Conservation (phyloP, 140 eudicot genomes). For the Senecio squalidus region DNA sequence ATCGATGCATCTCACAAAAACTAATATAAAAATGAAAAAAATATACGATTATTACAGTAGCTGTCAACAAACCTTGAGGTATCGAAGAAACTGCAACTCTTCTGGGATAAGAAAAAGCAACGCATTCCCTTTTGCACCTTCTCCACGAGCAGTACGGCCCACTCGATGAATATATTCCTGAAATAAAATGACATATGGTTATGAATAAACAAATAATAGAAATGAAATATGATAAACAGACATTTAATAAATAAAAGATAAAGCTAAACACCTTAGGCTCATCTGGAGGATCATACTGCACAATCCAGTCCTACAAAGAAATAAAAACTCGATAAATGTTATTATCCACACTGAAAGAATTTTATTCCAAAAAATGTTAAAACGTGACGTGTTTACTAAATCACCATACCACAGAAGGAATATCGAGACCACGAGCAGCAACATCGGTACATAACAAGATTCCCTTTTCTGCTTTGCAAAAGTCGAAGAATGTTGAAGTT, state of each 20-base stretch:
- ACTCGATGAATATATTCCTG: constrained; percentile 95
- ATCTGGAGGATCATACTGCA: constrained; percentile 98
- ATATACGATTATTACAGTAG: not conserved
- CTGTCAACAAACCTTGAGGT: constrained; percentile 54
- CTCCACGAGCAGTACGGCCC: constrained; percentile 96
- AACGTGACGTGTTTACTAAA: not conserved
- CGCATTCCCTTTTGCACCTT: constrained; percentile 87
- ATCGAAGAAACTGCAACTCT: constrained; percentile 64
- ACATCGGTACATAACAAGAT: constrained; percentile 92
- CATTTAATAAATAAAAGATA: not conserved
- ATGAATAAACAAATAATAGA: constrained; percentile 1
- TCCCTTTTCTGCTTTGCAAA: constrained; percentile 84
- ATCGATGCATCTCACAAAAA: not conserved
- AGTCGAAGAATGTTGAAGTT: constrained; percentile 72
- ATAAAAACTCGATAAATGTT: not conserved
- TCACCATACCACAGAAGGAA: constrained; percentile 83
- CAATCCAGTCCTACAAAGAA: constrained; percentile 80
- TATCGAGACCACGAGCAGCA: constrained; percentile 99
- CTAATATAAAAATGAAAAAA: not conserved
- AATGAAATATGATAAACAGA: not conserved
- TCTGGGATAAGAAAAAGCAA: constrained; percentile 81
- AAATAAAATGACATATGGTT: constrained; percentile 1
- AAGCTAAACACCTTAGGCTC: constrained; percentile 65
- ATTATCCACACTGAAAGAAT: not conserved
- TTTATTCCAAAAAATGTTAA: not conserved